Conservation (phyloP, 2,329 filamentous ascomycete species). For the Calonectria multiphialidica region DNA sequence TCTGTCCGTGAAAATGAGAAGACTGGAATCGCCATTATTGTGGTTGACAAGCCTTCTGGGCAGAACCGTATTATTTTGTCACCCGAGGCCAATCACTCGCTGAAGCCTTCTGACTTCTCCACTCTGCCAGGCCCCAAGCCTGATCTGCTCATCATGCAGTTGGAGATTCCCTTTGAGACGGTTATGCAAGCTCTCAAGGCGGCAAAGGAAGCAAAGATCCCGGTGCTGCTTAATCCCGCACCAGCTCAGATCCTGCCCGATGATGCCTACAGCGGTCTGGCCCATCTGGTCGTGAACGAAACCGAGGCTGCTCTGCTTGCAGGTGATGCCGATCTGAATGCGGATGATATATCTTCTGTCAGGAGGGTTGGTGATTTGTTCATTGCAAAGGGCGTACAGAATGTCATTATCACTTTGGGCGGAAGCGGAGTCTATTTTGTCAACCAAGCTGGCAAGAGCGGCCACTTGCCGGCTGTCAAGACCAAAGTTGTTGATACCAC, state of each 20-base stretch:
- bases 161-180: constrained; percentile 68
- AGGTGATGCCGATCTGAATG: constrained; percentile 56
- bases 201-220: constrained; percentile 53
- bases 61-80: constrained; percentile 71
- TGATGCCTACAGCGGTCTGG: constrained; percentile 68
- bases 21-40: constrained; percentile 69
- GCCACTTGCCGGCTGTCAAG: constrained; percentile 54
- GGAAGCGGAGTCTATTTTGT: constrained; percentile 81
- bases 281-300: constrained; percentile 80
- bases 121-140: constrained; percentile 54
- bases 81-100: constrained; percentile 63
- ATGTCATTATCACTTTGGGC: constrained; percentile 88
- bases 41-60: constrained; percentile 66
- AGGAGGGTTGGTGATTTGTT: no score
- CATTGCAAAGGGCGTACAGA: constrained; percentile 72
- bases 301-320: constrained; percentile 76
- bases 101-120: constrained; percentile 9
- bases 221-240: constrained; percentile 79
- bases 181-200: constrained; percentile 62
- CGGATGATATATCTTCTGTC: no score
- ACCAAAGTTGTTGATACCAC: constrained; percentile 79
- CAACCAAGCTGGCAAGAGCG: constrained; percentile 55
- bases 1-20: constrained; percentile 51
- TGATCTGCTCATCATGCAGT: constrained; percentile 69
- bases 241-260: constrained; percentile 71